A percentile compares a stretch with the other conserved stretches of the same genome.
Evolutionary conservation across 805 yeast genomes (phyloP).

Genomic region (Ogataea trehalophila): DNA sequence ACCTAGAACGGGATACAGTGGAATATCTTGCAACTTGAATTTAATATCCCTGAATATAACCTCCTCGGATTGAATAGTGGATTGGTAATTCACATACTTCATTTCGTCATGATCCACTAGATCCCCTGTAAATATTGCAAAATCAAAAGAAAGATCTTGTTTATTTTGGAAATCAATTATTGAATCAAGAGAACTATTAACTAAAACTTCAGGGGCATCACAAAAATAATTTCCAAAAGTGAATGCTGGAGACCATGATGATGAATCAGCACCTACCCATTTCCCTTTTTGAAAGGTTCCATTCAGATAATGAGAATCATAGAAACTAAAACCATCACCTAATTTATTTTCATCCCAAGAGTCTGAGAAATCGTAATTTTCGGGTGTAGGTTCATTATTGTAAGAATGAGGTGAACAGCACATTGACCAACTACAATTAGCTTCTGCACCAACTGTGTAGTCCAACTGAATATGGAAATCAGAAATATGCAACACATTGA

Average conservation of each 20-base stretch:
- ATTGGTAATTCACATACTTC: conserved; percentile 41
- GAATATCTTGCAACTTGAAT: conserved; percentile 39
- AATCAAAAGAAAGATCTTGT: conserved; percentile 41
- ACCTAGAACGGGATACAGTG: conserved; percentile 61
- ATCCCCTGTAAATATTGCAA: conserved; percentile 70
- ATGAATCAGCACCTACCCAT: conserved; percentile 13
- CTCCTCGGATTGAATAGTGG: conserved; percentile 51
- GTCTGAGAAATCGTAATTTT: conserved; percentile 37
- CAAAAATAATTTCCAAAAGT: conserved; percentile 59
- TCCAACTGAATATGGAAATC: conserved; percentile 62
- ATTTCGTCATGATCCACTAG: conserved; percentile 63
- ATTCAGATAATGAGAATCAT: conserved; percentile 27
- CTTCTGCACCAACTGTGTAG: conserved; percentile 50
- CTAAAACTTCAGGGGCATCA: conserved; percentile 59
- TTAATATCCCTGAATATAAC: conserved; percentile 50
- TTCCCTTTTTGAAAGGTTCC: conserved; percentile 28
- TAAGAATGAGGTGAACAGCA: conserved; percentile 56
- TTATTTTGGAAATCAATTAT: conserved; percentile 32
- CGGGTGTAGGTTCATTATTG: conserved; percentile 35
- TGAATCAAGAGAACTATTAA: conserved; percentile 52
- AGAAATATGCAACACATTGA: conserved; percentile 60
- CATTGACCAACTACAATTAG: conserved; percentile 50
- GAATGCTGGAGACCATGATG: conserved; percentile 48
- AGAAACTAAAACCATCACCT: conserved; percentile 17
- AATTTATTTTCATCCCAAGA: conserved; percentile 6